Evolutionary conservation across 1,284 basidiomycete genomes (phyloP).

Genomic region (Boletus sp.): DNA sequence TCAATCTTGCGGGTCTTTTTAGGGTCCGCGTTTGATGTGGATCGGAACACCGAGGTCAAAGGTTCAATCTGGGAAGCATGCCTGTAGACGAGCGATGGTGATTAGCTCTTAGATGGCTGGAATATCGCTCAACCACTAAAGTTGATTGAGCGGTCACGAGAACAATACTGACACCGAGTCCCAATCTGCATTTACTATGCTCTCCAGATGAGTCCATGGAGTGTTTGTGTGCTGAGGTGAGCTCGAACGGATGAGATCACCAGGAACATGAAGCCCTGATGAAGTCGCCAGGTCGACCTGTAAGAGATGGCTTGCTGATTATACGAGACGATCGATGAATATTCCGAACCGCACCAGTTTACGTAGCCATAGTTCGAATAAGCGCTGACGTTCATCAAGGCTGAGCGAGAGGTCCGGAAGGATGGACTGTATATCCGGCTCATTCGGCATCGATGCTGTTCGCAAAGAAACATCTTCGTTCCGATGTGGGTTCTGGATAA

Average conservation of each 20-base stretch:
- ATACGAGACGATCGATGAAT: no score
- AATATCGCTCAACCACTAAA: not conserved
- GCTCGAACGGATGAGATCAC: not conserved
- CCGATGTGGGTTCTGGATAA: no score
- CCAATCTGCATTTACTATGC: not conserved
- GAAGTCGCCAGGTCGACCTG: not conserved
- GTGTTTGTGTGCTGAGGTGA: not conserved
- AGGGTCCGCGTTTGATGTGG: no score
- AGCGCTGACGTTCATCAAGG: not conserved
- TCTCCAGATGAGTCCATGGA: not conserved
- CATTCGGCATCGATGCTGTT: not conserved
- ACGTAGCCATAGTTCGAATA: not conserved
- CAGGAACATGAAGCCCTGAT: not conserved
- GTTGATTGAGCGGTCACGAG: no score
- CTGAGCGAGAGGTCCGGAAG: not conserved
- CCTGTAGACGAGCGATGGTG: not conserved
- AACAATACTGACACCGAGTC: not conserved
- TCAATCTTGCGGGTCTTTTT: no score
- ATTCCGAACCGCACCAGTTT: slow-evolving; percentile 1
- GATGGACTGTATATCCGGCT: not conserved
- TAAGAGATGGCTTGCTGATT: not conserved
- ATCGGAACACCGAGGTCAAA: no score
- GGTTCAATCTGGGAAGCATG: not conserved
- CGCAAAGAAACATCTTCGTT: not conserved
- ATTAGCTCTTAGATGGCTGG: not conserved